These are phyloP conservation scores for Microcos paniculata DNA, from an alignment of 345 rosid species.

Conservation along the genomic window DNA sequence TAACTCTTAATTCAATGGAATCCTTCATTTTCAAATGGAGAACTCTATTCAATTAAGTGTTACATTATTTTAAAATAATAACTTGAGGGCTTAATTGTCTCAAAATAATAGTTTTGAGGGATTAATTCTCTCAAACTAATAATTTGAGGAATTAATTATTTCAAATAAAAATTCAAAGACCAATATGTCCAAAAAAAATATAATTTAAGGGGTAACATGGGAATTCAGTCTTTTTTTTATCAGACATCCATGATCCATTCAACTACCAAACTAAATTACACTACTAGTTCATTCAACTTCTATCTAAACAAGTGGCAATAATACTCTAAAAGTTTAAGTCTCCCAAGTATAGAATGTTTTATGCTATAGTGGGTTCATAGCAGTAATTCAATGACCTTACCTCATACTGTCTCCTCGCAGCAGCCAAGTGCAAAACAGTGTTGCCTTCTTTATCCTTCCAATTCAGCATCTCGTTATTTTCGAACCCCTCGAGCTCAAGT, in stretches of 20 bases:
- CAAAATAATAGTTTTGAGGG: no score
- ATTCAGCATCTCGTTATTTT: constrained; percentile 2
- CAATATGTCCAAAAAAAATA: no score
- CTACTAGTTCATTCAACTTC: background rate
- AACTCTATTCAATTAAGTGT: no score
- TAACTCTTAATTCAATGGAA: no score
- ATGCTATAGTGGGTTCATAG: background rate
- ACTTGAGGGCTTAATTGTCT: no score
- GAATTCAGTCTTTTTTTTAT: no score
- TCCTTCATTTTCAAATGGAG: no score
- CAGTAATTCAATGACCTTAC: background rate
- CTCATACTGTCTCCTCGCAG: background rate
- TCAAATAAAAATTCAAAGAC: no score
- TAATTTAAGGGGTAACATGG: no score
- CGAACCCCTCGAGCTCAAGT: background rate
- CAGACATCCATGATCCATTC: background rate
- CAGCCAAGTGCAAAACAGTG: constrained; percentile 9
- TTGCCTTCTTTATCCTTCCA: constrained; percentile 14
- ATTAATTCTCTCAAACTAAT: no score
- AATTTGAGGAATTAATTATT: no score
- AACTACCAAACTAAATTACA: background rate
- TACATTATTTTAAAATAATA: no score
- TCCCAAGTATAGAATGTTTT: background rate
- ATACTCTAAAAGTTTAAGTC: background rate
- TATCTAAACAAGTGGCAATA: background rate